Percentiles rank a stretch among this genome's conserved stretches.
Evolutionary conservation across 352 stramenopile genomes (phyloP).

Genomic region (Phytophthora vignae): DNA sequence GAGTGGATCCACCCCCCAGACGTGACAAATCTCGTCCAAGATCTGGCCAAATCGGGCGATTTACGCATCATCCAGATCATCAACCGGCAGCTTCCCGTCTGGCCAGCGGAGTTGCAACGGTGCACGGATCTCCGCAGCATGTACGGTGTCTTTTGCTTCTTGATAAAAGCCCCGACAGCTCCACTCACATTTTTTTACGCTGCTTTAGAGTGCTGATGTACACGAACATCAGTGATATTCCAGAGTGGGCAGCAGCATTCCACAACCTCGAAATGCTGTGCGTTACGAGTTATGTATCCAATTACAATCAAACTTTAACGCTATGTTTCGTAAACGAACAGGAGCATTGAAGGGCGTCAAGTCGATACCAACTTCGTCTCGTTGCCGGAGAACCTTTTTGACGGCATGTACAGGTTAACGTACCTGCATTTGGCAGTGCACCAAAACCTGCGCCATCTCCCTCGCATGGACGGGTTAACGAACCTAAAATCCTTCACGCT

Average conservation of each 20-base stretch:
- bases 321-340: neutral
- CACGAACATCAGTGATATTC: conserved; percentile 26
- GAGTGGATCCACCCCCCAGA: conserved; percentile 21
- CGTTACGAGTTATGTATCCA: neutral
- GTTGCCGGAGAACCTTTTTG: conserved; percentile 34
- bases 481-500: conserved; percentile 35
- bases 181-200: neutral
- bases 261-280: conserved; percentile 36
- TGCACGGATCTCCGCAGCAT: conserved; percentile 28
- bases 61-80: conserved; percentile 36
- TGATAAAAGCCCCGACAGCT: neutral
- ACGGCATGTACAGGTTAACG: conserved; percentile 30
- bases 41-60: conserved; percentile 26
- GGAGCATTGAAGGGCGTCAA: conserved; percentile 31
- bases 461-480: conserved; percentile 17
- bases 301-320: neutral
- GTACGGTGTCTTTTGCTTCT: conserved; percentile 4
- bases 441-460: conserved; percentile 13
- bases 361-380: conserved; percentile 21
- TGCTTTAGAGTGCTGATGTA: conserved; percentile 23
- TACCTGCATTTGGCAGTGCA: conserved; percentile 37
- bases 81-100: conserved; percentile 20
- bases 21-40: conserved; percentile 10
- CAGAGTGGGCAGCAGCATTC: conserved; percentile 22
- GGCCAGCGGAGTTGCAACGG: conserved; percentile 22